phyloP scores from a whole-genome alignment of 1,139 yeast species.

The Sugiyamaella grinbergsii region DNA sequence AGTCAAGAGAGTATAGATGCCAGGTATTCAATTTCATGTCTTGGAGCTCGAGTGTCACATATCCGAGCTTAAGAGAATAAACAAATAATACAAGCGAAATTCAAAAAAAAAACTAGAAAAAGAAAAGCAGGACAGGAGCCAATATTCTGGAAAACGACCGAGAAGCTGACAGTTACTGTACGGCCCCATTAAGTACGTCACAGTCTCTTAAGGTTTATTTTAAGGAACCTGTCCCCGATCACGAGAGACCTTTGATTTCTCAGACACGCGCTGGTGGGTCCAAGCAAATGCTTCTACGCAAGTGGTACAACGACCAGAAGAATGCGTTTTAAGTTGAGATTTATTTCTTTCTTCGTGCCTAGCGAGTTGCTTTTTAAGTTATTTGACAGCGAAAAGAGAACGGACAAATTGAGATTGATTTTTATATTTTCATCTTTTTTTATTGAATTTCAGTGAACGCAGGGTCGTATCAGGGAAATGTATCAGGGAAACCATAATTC shows the following conservation, averaged over 20 bases:
- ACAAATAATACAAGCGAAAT: constrained; percentile 12
- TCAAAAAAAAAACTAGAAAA: background rate
- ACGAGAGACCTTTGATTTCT: background rate
- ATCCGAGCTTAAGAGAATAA: constrained; percentile 15
- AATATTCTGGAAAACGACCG: background rate
- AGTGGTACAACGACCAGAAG: background rate
- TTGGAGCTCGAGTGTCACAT: constrained; percentile 10
- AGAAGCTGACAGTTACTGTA: background rate
- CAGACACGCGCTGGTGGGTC: constrained; percentile 9
- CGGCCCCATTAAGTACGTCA: constrained; percentile 1
- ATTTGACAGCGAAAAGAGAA: background rate
- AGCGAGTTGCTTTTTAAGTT: background rate
- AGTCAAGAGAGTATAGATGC: background rate
- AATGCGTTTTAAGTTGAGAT: background rate
- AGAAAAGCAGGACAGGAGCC: background rate
- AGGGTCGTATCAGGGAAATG: constrained; percentile 9
- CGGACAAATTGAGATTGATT: too few relatives aligned
- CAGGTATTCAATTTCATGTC: background rate
- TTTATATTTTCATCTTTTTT: too few relatives aligned
- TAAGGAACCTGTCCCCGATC: constrained; percentile 2
- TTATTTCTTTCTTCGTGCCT: background rate
- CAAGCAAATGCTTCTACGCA: constrained; percentile 11
- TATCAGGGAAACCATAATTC: background rate
- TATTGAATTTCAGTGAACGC: background rate
- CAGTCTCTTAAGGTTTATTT: background rate